Percentiles rank a stretch among this genome's conserved stretches.
phyloP scores from a whole-genome alignment of 768 basidiomycete species.

The Psilocybe cyanescens region DNA sequence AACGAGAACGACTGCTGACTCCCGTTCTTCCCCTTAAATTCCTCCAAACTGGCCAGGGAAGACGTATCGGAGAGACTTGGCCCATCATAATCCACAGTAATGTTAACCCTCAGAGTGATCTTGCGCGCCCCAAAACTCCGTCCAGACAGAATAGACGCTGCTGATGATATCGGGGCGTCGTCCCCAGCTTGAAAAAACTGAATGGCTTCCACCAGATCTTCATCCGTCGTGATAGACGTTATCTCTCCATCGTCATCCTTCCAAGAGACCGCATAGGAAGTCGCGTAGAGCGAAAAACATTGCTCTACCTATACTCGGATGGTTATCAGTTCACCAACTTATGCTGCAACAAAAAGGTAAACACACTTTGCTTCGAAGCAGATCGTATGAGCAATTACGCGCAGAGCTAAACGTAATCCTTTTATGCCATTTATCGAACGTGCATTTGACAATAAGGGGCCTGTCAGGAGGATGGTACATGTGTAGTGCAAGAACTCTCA shows the following conservation, averaged over 20 bases:
- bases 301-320: conserved; percentile 69
- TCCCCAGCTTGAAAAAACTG: conserved; percentile 85
- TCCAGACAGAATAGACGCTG: conserved; percentile 75
- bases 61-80: conserved; percentile 89
- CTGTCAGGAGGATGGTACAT: conserved; percentile 65
- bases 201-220: conserved; percentile 85
- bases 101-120: conserved; percentile 77
- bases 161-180: conserved; percentile 71
- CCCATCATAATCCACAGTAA: conserved; percentile 88
- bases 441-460: conserved; percentile 83
- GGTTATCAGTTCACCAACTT: background rate
- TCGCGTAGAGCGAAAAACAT: conserved; percentile 75
- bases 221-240: conserved; percentile 67
- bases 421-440: conserved; percentile 73
- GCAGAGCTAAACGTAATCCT: conserved; percentile 82
- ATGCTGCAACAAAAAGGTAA: background rate
- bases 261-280: conserved; percentile 76
- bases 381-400: conserved; percentile 76
- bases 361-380: conserved; percentile 73
- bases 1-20: conserved; percentile 62
- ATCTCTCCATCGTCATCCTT: conserved; percentile 89
- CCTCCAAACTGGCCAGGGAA: conserved; percentile 79
- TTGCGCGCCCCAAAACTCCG: conserved; percentile 69
- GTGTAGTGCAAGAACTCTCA: background rate
- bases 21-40: conserved; percentile 62